Base-by-base conservation (phyloP, 805 yeast species). In the Starmerella vitae region DNA sequence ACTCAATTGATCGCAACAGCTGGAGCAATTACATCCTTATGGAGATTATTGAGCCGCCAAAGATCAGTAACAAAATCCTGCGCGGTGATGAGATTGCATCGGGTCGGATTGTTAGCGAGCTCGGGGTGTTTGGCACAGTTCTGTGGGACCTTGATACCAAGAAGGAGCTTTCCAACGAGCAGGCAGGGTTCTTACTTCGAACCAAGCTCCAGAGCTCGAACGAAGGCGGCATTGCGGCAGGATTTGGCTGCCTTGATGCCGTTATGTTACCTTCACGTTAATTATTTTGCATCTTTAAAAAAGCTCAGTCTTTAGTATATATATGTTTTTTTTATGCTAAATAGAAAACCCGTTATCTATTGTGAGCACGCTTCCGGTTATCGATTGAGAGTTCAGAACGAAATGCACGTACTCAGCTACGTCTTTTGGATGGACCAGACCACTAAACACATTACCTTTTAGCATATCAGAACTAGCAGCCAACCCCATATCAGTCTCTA, bases 151-250 rank as follows among this genome's bases (percentile, higher is more conserved):
- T 75, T 44, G 54, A 65, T 8, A 56, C 68, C 1, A 78, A 80
- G 3, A 64, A 70, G 26, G 62, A 79, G 9, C 51, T 72, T 28
- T 55, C 63, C 39, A 91, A 91, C 57, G 72, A 72, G 30, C 71
- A 71, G 46, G 74, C 85, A 1, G 97, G 96, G 5, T 83, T 82
- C 74, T 66, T 91, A 47, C 64, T 91, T 50, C 74, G 98, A 62
- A 80, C 95, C 0, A 91, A 91, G 59, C 74, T 85, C 41, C 78
- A 82, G 47, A 64, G 78, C 3, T 79, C 93, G 38, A 77, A 91
- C 59, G 99, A 91, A 64, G 98, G 98, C 28, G 99, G 99, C 29
- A 96, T 91, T 25, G 97, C 97, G 18, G 98, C 98, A 13, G 99
- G 99, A 1, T 88, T 82, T 61, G 99, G 97, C 5, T 85, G 96